Evolutionary conservation across 2,329 filamentous ascomycete species (phyloP).

Genomic region (Ophiostoma novo-ulmi): DNA sequence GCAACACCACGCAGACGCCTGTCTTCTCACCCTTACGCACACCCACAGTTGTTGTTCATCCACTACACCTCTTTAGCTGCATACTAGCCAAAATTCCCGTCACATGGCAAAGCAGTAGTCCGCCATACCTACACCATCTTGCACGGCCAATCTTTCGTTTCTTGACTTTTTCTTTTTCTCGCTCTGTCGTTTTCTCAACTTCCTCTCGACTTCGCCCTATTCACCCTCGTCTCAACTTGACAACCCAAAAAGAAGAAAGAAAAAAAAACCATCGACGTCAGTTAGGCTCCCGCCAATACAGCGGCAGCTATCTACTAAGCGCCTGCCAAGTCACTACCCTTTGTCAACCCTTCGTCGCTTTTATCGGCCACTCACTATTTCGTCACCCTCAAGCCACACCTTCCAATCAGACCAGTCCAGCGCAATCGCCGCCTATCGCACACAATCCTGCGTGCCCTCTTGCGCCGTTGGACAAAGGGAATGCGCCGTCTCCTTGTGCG

Average conservation of each 20-base stretch:
- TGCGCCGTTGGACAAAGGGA: slow-evolving; percentile 18
- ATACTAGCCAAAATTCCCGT: slow-evolving; percentile 17
- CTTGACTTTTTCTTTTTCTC: neutral
- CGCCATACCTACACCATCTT: slow-evolving; percentile 10
- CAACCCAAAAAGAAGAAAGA: neutral
- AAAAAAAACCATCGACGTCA: neutral
- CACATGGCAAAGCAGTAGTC: slow-evolving; percentile 18
- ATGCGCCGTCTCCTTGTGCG: slow-evolving; percentile 19
- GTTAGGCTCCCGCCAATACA: slow-evolving; percentile 12
- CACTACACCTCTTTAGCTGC: slow-evolving; percentile 14
- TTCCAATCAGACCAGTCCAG: neutral
- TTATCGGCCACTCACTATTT: neutral
- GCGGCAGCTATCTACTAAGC: neutral
- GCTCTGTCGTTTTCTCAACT: neutral
- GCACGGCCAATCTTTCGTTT: neutral
- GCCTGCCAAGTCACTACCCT: slow-evolving; percentile 1
- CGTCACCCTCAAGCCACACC: neutral
- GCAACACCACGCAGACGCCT: no score
- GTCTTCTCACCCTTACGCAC: neutral
- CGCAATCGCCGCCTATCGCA: neutral
- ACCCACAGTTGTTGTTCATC: neutral
- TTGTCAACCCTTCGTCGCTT: neutral
- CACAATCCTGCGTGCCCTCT: slow-evolving; percentile 13
- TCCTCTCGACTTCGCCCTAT: neutral
- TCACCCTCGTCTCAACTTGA: neutral